Percentiles rank a stretch among this genome's conserved stretches.
phyloP scores from a whole-genome alignment of 2,329 filamentous ascomycete species.

The Tympanopsis confertula region DNA sequence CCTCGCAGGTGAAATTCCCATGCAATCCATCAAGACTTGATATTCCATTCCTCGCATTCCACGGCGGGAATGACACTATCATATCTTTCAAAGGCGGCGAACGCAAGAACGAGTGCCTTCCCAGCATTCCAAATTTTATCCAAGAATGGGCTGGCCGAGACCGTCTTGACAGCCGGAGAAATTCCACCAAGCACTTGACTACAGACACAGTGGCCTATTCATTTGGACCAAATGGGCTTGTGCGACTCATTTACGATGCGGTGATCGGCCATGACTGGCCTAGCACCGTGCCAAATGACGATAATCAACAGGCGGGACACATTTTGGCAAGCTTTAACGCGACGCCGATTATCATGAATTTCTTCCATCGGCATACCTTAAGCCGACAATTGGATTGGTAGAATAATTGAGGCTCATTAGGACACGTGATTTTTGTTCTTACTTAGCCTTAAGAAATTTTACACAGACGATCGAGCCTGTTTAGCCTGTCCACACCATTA shows the following conservation, averaged over 20 bases:
- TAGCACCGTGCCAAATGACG: slow-evolving; percentile 19
- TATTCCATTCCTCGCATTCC: slow-evolving; percentile 34
- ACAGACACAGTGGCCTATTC: slow-evolving; percentile 14
- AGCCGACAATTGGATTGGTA: too few species aligned
- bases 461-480: too few species aligned
- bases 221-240: slow-evolving; percentile 17
- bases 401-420: too few species aligned
- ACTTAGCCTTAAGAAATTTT: too few species aligned
- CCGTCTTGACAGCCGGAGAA: slow-evolving; percentile 10
- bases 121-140: slow-evolving; percentile 26
- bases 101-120: slow-evolving; percentile 27
- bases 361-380: slow-evolving; percentile 17
- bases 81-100: slow-evolving; percentile 31
- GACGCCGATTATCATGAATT: slow-evolving; percentile 24
- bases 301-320: slow-evolving; percentile 16
- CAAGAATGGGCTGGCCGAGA: slow-evolving; percentile 23
- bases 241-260: slow-evolving; percentile 15
- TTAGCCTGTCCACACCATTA: too few species aligned
- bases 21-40: slow-evolving; percentile 20
- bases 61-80: slow-evolving; percentile 32
- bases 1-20: slow-evolving; percentile 18
- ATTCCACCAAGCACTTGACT: slow-evolving; percentile 6
- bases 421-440: too few species aligned
- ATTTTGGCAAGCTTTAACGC: slow-evolving; percentile 20
- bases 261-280: slow-evolving; percentile 26